phyloP scores from a whole-genome alignment of 306 rosid genomes.

The Prunus mongolica region DNA sequence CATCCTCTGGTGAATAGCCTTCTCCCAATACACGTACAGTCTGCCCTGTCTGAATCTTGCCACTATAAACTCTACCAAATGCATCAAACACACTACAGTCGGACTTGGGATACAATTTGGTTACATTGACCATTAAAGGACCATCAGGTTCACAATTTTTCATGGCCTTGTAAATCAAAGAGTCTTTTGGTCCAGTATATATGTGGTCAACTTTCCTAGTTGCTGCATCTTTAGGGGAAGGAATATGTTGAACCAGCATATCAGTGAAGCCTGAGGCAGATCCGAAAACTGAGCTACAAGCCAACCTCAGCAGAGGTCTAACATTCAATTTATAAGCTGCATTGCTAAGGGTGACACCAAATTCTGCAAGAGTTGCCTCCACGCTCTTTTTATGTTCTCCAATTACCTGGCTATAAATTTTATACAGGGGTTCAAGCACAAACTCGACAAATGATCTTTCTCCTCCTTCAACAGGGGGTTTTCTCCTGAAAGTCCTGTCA shows the following conservation, averaged over 20 bases:
- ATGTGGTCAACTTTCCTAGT: constrained; percentile 80
- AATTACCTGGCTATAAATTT: constrained; percentile 92
- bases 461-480: constrained; percentile 84
- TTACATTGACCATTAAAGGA: constrained; percentile 88
- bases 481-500: constrained; percentile 69
- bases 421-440: constrained; percentile 88
- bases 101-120: constrained; percentile 91
- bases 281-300: constrained; percentile 97
- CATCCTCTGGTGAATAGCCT: constrained; percentile 98
- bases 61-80: constrained; percentile 94
- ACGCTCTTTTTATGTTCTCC: constrained; percentile 99
- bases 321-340: constrained; percentile 93
- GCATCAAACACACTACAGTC: constrained; percentile 99
- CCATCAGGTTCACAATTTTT: constrained; percentile 76
- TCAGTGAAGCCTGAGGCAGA: constrained; percentile 85
- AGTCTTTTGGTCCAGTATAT: constrained; percentile 87
- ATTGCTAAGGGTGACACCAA: constrained; percentile 92
- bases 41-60: constrained; percentile 94
- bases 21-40: constrained; percentile 90
- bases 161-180: constrained; percentile 82
- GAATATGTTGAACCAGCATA: constrained; percentile 92
- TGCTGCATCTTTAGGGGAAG: constrained; percentile 88
- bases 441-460: constrained; percentile 96
- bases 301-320: constrained; percentile 88
- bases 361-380: constrained; percentile 91